Evolutionary conservation across 2,329 filamentous ascomycete species (phyloP).

Genomic region (Neurospora sp.): DNA sequence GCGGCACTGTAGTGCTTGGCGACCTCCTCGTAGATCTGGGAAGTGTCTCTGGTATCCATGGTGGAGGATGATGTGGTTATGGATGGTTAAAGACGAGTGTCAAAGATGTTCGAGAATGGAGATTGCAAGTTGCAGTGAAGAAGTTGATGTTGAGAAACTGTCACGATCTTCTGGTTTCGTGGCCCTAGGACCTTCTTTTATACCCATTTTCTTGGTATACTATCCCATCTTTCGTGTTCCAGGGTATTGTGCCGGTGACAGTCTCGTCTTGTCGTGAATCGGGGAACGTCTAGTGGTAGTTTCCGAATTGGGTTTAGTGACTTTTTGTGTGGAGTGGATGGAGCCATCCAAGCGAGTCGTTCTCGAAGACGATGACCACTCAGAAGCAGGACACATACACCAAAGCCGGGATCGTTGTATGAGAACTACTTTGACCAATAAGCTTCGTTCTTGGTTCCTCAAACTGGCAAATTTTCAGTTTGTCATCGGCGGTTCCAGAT

Average conservation of each 20-base stretch:
- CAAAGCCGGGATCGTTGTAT: background rate
- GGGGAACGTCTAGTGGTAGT: background rate
- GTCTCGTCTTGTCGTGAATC: background rate
- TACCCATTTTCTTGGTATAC: background rate
- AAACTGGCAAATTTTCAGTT: slow-evolving; percentile 1
- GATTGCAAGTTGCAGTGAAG: background rate
- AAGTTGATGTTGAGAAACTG: background rate
- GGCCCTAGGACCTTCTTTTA: background rate
- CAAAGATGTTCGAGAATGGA: background rate
- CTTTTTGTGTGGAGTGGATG: background rate
- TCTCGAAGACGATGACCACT: background rate
- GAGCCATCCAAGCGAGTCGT: background rate
- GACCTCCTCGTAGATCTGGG: slow-evolving; percentile 26
- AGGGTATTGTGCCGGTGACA: background rate
- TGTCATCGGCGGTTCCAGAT: background rate
- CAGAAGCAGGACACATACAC: background rate
- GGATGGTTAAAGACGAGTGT: background rate
- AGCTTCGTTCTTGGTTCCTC: background rate
- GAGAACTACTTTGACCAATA: background rate
- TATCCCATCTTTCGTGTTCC: background rate
- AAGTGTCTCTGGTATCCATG: slow-evolving; percentile 18
- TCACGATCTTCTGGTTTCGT: background rate
- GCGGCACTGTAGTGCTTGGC: slow-evolving; percentile 26
- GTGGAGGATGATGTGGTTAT: background rate
- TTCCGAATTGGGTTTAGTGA: background rate